Base-by-base conservation (phyloP, 768 basidiomycete genomes). In the Xerocomus brunneocitrinus region DNA sequence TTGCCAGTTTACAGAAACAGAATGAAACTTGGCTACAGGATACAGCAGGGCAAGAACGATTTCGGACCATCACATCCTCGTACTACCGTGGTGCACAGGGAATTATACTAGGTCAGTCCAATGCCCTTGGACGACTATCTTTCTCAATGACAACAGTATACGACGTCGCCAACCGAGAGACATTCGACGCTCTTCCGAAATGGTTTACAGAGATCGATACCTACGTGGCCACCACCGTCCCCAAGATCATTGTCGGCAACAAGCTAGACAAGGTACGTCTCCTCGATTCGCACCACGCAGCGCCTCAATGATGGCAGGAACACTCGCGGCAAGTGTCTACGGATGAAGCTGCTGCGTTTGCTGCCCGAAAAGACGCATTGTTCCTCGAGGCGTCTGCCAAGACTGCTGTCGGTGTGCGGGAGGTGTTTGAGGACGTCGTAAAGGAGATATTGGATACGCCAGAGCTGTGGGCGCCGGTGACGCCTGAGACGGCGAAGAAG, bases 1-100 rank as follows among this genome's bases (percentile, higher is more conserved):
- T 14, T 9, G 8, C 9, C 16, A 12, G 14, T n/a, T 32, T 24
- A 49, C 24, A 14, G 22, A 19, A 25, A 8, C 32, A 34, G 47
- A 22, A 22, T 52, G 24, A 53, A 41, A 4, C 5, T 12, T 16
- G 3, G 3, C 14, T 7, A 24, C 36, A 94, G 92, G 92, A 97
- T 62, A 95, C 93, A 0, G 92, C 94, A 47, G 95, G 97, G 0
- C 95, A 98, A 69, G 97, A 99, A 71, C 84, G 95, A 5, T 99
- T 98, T 67, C 79, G 93, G 43, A 97, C 95, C 3, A 87, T 99
- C 60, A 98, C 97, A 5, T 88, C 88, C 3, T 91, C 89, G 8
- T 99, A 98, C 63, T 99, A 98, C 65, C 81, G 97, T 28, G 89
- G 89, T 2, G 89, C 89, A 41, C 88, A 91, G 60, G 89, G 89